Percentiles rank a stretch among this genome's conserved stretches.
phyloP scores from a whole-genome alignment of 192 early-diverging fungal genomes.

The Entomortierella parvispora region DNA sequence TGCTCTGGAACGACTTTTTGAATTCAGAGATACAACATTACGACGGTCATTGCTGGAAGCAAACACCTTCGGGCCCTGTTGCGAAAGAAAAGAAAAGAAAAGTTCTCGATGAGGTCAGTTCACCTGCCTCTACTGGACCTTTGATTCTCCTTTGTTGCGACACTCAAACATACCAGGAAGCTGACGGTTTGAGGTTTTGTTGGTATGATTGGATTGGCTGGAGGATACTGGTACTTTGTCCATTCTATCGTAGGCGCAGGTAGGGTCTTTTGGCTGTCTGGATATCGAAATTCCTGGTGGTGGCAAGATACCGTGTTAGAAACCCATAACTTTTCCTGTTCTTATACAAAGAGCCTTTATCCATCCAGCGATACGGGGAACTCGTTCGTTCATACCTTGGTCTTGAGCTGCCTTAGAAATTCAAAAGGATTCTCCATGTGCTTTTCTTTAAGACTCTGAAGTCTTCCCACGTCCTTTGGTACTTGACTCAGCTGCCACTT shows the following conservation, averaged over 20 bases:
- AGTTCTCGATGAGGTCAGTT: too few species aligned
- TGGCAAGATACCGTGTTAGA: background rate
- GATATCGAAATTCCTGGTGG: conserved; percentile 41
- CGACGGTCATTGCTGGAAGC: conserved; percentile 2
- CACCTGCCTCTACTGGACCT: too few species aligned
- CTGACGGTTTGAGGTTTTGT: conserved; percentile 17
- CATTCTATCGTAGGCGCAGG: conserved; percentile 41
- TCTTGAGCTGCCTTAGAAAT: conserved; percentile 52
- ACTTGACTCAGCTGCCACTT: conserved; percentile 57
- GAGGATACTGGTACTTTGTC: conserved; percentile 44
- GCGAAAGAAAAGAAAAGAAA: background rate
- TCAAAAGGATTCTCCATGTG: conserved; percentile 55
- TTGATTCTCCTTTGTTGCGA: too few species aligned
- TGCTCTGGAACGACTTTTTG: conserved; percentile 19
- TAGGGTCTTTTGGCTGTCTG: conserved; percentile 31
- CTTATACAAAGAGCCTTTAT: too few species aligned
- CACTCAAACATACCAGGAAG: conserved; percentile 20
- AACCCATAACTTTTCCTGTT: too few species aligned
- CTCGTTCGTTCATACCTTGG: conserved; percentile 32
- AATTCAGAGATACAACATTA: conserved; percentile 9
- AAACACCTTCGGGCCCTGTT: conserved; percentile 7
- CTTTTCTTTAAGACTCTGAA: conserved; percentile 55
- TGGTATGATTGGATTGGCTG: conserved; percentile 34
- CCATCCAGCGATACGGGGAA: too few species aligned
- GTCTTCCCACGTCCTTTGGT: conserved; percentile 48